phyloP scores from a whole-genome alignment of 2,329 filamentous ascomycete genomes.

The Didymella segeticola region DNA sequence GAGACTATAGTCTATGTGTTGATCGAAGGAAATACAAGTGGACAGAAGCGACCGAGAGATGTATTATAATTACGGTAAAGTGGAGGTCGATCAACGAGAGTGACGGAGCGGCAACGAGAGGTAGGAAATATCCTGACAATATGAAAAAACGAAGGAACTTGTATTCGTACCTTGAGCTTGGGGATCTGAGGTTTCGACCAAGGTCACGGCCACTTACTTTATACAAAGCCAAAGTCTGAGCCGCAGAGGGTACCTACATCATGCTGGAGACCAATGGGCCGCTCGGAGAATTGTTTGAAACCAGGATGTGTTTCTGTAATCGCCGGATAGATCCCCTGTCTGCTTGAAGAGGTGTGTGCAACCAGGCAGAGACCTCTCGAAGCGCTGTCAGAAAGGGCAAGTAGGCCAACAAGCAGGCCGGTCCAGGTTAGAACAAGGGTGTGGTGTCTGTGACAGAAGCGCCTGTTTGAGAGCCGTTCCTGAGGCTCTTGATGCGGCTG shows the following conservation, averaged over 20 bases:
- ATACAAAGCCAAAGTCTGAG: conserved; percentile 33
- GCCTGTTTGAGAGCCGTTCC: conserved; percentile 45
- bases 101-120: conserved; percentile 38
- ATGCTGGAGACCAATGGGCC: conserved; percentile 38
- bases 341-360: conserved; percentile 38
- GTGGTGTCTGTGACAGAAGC: conserved; percentile 37
- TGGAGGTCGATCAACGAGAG: conserved; percentile 38
- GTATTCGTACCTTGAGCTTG: conserved; percentile 35
- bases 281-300: conserved; percentile 50
- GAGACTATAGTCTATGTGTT: conserved; percentile 22
- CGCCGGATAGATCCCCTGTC: conserved; percentile 43
- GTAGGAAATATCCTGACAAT: conserved; percentile 41
- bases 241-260: conserved; percentile 34
- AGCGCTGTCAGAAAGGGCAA: conserved; percentile 42
- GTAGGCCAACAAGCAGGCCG: conserved; percentile 34
- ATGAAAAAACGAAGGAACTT: conserved; percentile 47
- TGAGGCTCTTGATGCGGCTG: conserved; percentile 40
- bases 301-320: conserved; percentile 49
- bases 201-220: conserved; percentile 36
- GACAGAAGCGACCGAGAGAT: conserved; percentile 33
- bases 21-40: conserved; percentile 22
- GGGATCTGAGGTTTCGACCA: conserved; percentile 32
- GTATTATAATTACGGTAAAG: conserved; percentile 43
- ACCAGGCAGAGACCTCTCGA: conserved; percentile 41
- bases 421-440: conserved; percentile 38